These are phyloP conservation scores for Lathyrus sativus DNA, from an alignment of 306 rosid species.

Conservation along the genomic window DNA sequence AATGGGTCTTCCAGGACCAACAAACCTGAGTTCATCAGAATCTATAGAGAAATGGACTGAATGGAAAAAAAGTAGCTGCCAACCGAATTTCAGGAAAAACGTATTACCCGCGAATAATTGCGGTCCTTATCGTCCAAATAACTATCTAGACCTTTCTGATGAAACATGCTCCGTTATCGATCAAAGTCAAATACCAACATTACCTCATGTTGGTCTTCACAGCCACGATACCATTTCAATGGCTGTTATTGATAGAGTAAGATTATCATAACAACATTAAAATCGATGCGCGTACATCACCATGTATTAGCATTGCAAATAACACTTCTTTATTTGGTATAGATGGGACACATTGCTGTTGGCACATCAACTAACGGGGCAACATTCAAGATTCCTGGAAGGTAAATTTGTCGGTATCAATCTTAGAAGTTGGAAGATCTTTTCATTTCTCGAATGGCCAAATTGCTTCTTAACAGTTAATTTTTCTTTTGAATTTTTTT, in stretches of 20 bases:
- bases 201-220: conserved; percentile 55
- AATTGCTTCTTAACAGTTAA: not conserved
- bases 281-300: not conserved
- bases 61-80: conserved; percentile 79
- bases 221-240: conserved; percentile 94
- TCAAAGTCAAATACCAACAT: conserved; percentile 40
- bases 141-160: conserved; percentile 35
- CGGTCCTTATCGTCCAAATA: conserved; percentile 71
- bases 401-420: conserved; percentile 51
- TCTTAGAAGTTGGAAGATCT: conserved; percentile 17
- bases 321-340: conserved; percentile 38
- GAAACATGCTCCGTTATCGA: conserved; percentile 44
- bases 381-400: conserved; percentile 93
- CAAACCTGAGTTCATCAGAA: conserved; percentile 79
- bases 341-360: conserved; percentile 84
- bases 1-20: conserved; percentile 93
- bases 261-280: conserved; percentile 18
- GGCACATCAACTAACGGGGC: conserved; percentile 98
- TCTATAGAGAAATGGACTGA: conserved; percentile 70
- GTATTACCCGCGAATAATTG: conserved; percentile 60
- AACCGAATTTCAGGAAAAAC: conserved; percentile 84
- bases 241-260: conserved; percentile 87
- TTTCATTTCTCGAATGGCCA: conserved; percentile 15
- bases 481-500: conserved; percentile 5
- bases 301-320: conserved; percentile 13